Evolutionary conservation across 805 yeast genomes (phyloP).

Genomic region (Myxozyma mucilagina): DNA sequence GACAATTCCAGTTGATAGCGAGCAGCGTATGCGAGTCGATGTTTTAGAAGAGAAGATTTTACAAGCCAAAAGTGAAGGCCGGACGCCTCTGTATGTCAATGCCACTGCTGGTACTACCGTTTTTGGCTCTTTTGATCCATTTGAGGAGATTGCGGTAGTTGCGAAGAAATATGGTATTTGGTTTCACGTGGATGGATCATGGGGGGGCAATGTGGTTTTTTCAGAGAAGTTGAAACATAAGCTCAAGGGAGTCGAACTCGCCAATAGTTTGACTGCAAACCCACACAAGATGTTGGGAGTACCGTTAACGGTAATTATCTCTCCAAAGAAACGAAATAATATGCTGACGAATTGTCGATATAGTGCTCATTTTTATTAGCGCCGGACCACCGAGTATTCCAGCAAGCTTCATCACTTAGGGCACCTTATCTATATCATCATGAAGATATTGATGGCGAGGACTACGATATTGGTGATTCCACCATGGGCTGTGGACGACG

Average conservation of each 20-base stretch:
- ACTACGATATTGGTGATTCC: constrained; percentile 79
- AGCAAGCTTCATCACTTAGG: constrained; percentile 67
- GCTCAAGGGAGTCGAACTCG: constrained; percentile 61
- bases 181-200: constrained; percentile 86
- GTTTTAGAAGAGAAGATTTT: constrained; percentile 51
- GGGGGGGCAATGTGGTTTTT: constrained; percentile 87
- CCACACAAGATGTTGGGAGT: constrained; percentile 92
- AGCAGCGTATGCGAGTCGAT: constrained; percentile 58
- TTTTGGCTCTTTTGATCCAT: constrained; percentile 77
- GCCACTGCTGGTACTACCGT: constrained; percentile 91
- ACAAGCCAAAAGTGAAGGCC: constrained; percentile 53
- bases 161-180: constrained; percentile 60
- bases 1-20: constrained; percentile 57
- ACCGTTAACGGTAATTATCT: constrained; percentile 47
- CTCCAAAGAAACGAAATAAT: too few species aligned
- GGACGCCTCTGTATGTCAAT: constrained; percentile 70
- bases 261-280: constrained; percentile 75
- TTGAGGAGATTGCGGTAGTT: constrained; percentile 54
- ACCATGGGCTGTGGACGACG: constrained; percentile 92
- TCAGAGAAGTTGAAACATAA: constrained; percentile 49
- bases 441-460: constrained; percentile 51
- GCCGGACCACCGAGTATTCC: constrained; percentile 66
- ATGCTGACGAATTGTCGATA: not conserved
- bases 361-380: constrained; percentile 65
- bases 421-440: constrained; percentile 83